A percentile compares a stretch with the other conserved stretches of the same genome.
Evolutionary conservation across 2,329 filamentous ascomycete genomes (phyloP).

Genomic region (Elsinoe fawcettii): DNA sequence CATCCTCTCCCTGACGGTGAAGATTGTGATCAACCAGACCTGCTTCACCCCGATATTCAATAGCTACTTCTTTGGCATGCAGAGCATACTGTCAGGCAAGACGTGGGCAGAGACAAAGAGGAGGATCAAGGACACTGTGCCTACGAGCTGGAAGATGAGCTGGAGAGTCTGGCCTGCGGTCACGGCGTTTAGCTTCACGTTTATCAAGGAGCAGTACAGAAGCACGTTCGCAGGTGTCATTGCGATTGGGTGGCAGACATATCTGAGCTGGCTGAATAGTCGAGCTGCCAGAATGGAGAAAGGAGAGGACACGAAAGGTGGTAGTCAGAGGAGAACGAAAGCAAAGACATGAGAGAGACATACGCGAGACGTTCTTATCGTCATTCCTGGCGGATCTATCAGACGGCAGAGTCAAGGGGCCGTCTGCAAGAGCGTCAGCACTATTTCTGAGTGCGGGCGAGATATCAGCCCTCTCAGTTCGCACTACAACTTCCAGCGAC

Average conservation of each 20-base stretch:
- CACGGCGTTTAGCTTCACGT: constrained; percentile 81
- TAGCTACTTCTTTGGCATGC: constrained; percentile 47
- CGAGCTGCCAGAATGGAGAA: constrained; percentile 56
- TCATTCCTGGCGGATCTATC: no score
- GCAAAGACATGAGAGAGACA: constrained; percentile 9
- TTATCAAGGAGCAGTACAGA: constrained; percentile 68
- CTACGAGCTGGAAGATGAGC: constrained; percentile 66
- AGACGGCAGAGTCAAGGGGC: no score
- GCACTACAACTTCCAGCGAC: no score
- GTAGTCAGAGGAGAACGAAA: neutral
- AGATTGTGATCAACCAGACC: constrained; percentile 72
- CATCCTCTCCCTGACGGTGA: constrained; percentile 60
- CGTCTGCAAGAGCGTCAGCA: no score
- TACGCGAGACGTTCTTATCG: no score
- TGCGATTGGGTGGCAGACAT: constrained; percentile 88
- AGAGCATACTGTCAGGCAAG: constrained; percentile 50
- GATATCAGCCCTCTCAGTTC: no score
- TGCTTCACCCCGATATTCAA: constrained; percentile 64
- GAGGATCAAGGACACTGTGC: constrained; percentile 67
- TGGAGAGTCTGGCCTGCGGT: constrained; percentile 84
- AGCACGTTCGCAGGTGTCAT: constrained; percentile 68
- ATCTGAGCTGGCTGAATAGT: constrained; percentile 72
- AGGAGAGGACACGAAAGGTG: constrained; percentile 8
- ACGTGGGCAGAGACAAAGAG: constrained; percentile 56
- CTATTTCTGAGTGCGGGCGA: no score